Conservation (phyloP, 2,329 filamentous ascomycete genomes). For the Paraconiothyrium brasiliense region DNA sequence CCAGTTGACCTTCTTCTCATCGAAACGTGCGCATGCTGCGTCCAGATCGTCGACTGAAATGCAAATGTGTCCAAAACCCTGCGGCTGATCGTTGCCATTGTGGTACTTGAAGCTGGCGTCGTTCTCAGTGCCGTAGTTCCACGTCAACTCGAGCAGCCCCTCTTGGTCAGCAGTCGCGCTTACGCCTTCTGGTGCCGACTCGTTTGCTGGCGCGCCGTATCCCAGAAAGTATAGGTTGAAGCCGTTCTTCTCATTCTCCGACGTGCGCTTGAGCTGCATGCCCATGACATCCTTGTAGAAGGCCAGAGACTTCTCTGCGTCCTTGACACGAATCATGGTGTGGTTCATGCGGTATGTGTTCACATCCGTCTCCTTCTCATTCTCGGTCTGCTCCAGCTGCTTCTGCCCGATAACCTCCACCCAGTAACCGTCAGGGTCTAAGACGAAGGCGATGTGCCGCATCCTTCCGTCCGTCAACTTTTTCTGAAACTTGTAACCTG, state of each 20-base stretch:
- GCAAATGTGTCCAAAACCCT: constrained; percentile 94
- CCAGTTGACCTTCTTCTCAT: constrained; percentile 83
- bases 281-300: constrained; percentile 80
- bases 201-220: constrained; percentile 65
- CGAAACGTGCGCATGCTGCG: constrained; percentile 85
- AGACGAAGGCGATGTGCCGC: constrained; percentile 82
- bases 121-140: constrained; percentile 85
- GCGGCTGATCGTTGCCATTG: constrained; percentile 88
- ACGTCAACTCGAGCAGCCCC: constrained; percentile 89
- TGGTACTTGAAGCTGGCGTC: constrained; percentile 87
- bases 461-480: constrained; percentile 82
- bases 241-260: constrained; percentile 72
- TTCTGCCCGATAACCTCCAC: constrained; percentile 83
- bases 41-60: constrained; percentile 89
- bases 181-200: constrained; percentile 63
- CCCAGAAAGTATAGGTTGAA: constrained; percentile 96
- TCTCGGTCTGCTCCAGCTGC: constrained; percentile 74
- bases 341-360: constrained; percentile 83
- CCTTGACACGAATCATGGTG: constrained; percentile 94
- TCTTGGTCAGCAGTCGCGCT: constrained; percentile 74
- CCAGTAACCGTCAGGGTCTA: constrained; percentile 80
- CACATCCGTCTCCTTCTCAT: constrained; percentile 75
- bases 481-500: constrained; percentile 95
- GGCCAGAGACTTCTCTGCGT: constrained; percentile 56
- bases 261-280: constrained; percentile 81